Percentiles rank a stretch among this genome's conserved stretches.
Conservation (phyloP, 2,329 filamentous ascomycete species). For the Lecanoromycetidae sp. region DNA sequence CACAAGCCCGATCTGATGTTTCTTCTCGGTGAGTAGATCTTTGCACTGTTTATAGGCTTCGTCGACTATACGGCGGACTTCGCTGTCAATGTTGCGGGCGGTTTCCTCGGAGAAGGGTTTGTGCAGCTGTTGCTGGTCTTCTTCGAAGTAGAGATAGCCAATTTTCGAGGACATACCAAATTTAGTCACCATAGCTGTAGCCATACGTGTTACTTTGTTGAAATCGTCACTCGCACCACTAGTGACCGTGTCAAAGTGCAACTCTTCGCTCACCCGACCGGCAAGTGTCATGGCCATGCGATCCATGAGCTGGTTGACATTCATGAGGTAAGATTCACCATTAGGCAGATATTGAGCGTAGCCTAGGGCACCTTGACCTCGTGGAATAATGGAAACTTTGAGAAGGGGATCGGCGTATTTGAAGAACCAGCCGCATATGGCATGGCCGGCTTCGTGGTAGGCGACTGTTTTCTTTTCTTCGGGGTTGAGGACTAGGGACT, state of each 20-base stretch:
- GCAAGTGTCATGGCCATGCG: constrained; percentile 99
- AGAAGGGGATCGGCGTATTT: constrained; percentile 91
- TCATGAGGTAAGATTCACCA: constrained; percentile 91
- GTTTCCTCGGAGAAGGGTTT: constrained; percentile 96
- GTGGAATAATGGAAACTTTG: constrained; percentile 97
- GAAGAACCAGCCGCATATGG: constrained; percentile 97
- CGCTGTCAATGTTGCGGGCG: constrained; percentile 78
- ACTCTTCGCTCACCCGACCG: constrained; percentile 85
- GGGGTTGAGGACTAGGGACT: constrained; percentile 83
- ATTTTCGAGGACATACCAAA: constrained; percentile 97
- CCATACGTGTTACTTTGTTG: constrained; percentile 94
- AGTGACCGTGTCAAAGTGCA: constrained; percentile 94
- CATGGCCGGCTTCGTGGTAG: constrained; percentile 96
- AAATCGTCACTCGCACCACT: constrained; percentile 94
- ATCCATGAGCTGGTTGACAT: constrained; percentile 89
- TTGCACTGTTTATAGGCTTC: constrained; percentile 86
- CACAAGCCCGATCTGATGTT: constrained; percentile 74
- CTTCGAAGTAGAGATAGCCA: constrained; percentile 81
- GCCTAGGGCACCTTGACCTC: constrained; percentile 81
- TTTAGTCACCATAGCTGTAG: constrained; percentile 96
- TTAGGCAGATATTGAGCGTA: constrained; percentile 96
- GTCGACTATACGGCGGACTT: constrained; percentile 84
- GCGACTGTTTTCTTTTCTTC: constrained; percentile 93
- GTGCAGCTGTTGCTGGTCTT: constrained; percentile 67
- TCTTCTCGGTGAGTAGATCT: constrained; percentile 71